Conservation (phyloP, 768 basidiomycete genomes). For the Podaxis sp. region DNA sequence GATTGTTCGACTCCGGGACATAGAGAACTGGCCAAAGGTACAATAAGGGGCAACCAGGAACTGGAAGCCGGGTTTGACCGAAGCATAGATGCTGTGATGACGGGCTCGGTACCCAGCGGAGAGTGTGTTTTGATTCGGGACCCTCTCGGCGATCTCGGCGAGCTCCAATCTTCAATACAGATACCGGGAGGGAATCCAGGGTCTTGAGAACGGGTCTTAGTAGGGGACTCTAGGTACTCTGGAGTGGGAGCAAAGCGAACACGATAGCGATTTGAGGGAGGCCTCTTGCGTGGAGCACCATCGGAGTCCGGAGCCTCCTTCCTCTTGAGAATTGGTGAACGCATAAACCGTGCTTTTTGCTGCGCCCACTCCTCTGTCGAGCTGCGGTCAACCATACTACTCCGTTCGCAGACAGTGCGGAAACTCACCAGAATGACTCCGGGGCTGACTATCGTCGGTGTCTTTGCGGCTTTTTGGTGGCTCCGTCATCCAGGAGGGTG, state of each 20-base stretch:
- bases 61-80: neutral
- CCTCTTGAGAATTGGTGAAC: neutral
- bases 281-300: neutral
- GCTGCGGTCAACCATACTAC: neutral
- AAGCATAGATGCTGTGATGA: neutral
- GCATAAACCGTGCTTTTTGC: constrained; percentile 2
- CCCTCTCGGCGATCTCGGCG: neutral
- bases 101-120: neutral
- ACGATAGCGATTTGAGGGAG: neutral
- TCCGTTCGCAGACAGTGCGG: neutral
- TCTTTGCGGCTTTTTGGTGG: neutral
- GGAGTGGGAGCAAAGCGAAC: neutral
- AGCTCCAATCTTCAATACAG: constrained; percentile 13
- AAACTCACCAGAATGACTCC: constrained; percentile 2
- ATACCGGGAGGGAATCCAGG: neutral
- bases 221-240: neutral
- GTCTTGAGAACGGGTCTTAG: neutral
- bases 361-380: constrained; percentile 2
- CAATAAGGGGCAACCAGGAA: neutral
- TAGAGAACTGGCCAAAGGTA: neutral
- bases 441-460: neutral
- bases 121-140: neutral
- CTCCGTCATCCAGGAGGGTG: neutral
- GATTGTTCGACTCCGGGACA: neutral
- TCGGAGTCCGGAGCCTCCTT: neutral